phyloP scores from a whole-genome alignment of 208 protist genomes.

The Trypanosoma melophagium region DNA sequence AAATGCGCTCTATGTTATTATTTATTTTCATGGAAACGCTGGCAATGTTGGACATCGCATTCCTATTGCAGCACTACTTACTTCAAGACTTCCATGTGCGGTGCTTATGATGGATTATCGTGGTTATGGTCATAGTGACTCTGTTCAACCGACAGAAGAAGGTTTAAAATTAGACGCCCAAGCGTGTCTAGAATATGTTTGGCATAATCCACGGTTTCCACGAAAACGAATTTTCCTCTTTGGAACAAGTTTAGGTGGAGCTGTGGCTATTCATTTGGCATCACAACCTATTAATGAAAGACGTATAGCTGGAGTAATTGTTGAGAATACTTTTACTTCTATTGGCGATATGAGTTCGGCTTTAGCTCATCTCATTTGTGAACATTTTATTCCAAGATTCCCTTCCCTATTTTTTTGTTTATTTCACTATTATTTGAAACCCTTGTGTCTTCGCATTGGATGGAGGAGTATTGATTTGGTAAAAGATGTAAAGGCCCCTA shows the following conservation, averaged over 20 bases:
- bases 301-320: constrained; percentile 70
- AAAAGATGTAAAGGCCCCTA: constrained; percentile 35
- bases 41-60: constrained; percentile 91
- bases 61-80: constrained; percentile 55
- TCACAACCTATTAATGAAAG: constrained; percentile 36
- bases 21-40: constrained; percentile 93
- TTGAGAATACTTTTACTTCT: constrained; percentile 92
- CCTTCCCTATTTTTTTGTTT: constrained; percentile 24
- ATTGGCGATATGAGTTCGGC: constrained; percentile 77
- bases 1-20: constrained; percentile 49
- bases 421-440: constrained; percentile 79
- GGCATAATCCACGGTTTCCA: constrained; percentile 58
- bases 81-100: constrained; percentile 49
- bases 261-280: constrained; percentile 84
- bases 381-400: constrained; percentile 14
- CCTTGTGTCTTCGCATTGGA: constrained; percentile 63
- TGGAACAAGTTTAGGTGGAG: constrained; percentile 89
- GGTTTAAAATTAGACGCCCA: constrained; percentile 82
- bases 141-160: constrained; percentile 56
- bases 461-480: constrained; percentile 68
- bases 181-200: constrained; percentile 79
- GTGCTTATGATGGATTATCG: constrained; percentile 92
- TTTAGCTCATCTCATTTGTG: constrained; percentile 36
- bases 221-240: constrained; percentile 79
- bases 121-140: constrained; percentile 81